A percentile compares a stretch with the other conserved stretches of the same genome.
These are phyloP conservation scores for Phytophthora colocasiae DNA, from an alignment of 352 stramenopile genomes.

Conservation along the genomic window DNA sequence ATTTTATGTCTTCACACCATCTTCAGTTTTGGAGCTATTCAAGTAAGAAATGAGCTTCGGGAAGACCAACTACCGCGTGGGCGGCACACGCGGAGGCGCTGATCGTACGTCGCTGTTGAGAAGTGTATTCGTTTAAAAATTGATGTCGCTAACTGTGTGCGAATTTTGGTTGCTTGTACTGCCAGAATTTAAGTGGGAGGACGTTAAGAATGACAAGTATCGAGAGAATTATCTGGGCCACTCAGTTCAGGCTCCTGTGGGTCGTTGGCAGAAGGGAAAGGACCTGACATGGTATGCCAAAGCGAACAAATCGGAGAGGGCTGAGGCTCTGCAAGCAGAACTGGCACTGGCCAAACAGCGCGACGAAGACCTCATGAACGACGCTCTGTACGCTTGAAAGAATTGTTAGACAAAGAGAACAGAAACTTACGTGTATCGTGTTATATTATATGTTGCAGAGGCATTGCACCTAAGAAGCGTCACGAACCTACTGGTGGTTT, in stretches of 20 bases:
- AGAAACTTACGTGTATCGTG: conserved; percentile 8
- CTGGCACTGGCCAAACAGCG: conserved; percentile 76
- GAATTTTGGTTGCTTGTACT: conserved; percentile 2
- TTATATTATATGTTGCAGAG: conserved; percentile 39
- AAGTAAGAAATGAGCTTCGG: conserved; percentile 76
- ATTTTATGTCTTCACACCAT: conserved; percentile 2
- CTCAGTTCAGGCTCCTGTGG: conserved; percentile 88
- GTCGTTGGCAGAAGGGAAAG: conserved; percentile 90
- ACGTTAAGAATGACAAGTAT: conserved; percentile 95
- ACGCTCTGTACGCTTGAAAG: conserved; percentile 71
- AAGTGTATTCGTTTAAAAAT: background rate
- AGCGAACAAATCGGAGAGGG: conserved; percentile 59
- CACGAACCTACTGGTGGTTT: conserved; percentile 54
- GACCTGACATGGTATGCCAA: conserved; percentile 93
- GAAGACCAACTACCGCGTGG: conserved; percentile 86
- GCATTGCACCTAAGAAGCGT: conserved; percentile 66
- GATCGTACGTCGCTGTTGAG: conserved; percentile 68
- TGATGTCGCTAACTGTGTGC: background rate
- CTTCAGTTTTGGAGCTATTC: conserved; percentile 6
- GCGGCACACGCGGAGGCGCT: conserved; percentile 86
- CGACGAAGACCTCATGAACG: conserved; percentile 92
- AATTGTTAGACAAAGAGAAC: background rate
- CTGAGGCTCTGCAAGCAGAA: conserved; percentile 65
- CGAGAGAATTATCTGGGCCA: conserved; percentile 93
- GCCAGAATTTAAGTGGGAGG: conserved; percentile 93